Evolutionary conservation across 805 yeast genomes (phyloP).

Genomic region (Wickerhamiella dianesei): DNA sequence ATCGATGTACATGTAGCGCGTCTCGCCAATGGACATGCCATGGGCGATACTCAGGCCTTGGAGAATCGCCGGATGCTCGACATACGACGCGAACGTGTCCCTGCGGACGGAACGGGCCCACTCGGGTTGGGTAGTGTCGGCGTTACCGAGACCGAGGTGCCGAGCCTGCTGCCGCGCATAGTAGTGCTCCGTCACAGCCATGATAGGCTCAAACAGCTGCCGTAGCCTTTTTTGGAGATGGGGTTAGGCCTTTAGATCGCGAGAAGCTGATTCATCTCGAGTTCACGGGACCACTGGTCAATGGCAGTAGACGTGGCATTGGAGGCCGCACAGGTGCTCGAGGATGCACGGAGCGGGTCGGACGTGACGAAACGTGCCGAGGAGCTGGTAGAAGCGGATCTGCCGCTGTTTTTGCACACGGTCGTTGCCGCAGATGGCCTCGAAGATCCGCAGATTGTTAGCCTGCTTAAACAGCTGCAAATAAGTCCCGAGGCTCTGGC

Average conservation of each 20-base stretch:
- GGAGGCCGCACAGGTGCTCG: neutral
- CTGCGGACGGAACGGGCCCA: slow-evolving; percentile 6
- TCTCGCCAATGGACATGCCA: slow-evolving; percentile 4
- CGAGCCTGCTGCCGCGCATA: slow-evolving; percentile 8
- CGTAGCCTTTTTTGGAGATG: neutral
- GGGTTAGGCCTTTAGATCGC: no score
- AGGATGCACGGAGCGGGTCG: neutral
- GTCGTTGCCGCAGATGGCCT: slow-evolving; percentile 3
- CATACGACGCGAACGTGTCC: slow-evolving; percentile 16
- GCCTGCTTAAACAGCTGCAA: neutral
- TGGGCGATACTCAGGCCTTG: slow-evolving; percentile 13
- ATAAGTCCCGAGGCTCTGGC: slow-evolving; percentile 3
- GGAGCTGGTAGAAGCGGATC: neutral
- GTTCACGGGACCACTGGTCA: no score
- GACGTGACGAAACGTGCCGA: neutral
- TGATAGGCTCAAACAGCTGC: no score
- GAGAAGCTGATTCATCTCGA: neutral
- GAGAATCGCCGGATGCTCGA: slow-evolving; percentile 9
- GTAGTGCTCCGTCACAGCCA: slow-evolving; percentile 4
- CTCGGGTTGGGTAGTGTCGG: slow-evolving; percentile 14
- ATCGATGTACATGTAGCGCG: slow-evolving; percentile 14
- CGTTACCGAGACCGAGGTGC: slow-evolving; percentile 10
- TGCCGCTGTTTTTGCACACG: slow-evolving; percentile 2
- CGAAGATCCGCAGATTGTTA: neutral
- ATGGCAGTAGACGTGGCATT: neutral